Evolutionary conservation across 2,329 filamentous ascomycete genomes (phyloP), one percentile per base, ranked within the genome.

Genomic region (Cladosporium sp.): DNA sequence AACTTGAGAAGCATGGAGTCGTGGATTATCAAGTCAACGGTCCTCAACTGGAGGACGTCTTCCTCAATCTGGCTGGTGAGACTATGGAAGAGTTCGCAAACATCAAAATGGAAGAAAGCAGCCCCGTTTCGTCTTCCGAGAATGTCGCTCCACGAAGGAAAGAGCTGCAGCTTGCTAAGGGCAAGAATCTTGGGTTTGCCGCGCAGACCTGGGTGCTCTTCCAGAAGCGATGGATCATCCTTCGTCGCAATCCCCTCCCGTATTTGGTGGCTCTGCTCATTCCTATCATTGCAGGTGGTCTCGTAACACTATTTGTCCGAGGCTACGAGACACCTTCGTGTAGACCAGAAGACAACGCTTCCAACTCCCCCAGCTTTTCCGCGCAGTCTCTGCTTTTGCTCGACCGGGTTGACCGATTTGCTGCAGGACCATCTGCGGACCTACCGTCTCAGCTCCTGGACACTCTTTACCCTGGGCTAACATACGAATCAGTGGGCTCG

Each of bases 11-110:
- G 0, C 80, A 83, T 1, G 87, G 87, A 0, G 84, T 96, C 49
- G 82, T 83, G 18, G 90, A 96, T 66, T 97, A 96, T 75, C 89
- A 93, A 66, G 91, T 97, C 70, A 91, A 90, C 18, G 92, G 92
- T 0, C 94, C 93, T 0, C 96, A 92, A 0, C 93, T 97, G 49
- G 94, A 97, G 75, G 93, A 97, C 70, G 93, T 97, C 0, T 97
- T 97, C 77, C 80, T 97, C 28, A 89, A 91, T 69, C 83, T 97
- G 46, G 92, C 93, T 0, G 91, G 94, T 73, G 93, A 97, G 75
- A 85, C 92, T 66, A 84, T 83, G 65, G 83, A 83, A 6, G 86
- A 89, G 67, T 73, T 64, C 18, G 78, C 78, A 49, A 73, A 74
- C 29, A 69, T 72, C 26, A 64, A 67, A 16, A 68, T 16, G 26